Conservation (phyloP, 305 asterid species). For the Fraxinus floribunda region DNA sequence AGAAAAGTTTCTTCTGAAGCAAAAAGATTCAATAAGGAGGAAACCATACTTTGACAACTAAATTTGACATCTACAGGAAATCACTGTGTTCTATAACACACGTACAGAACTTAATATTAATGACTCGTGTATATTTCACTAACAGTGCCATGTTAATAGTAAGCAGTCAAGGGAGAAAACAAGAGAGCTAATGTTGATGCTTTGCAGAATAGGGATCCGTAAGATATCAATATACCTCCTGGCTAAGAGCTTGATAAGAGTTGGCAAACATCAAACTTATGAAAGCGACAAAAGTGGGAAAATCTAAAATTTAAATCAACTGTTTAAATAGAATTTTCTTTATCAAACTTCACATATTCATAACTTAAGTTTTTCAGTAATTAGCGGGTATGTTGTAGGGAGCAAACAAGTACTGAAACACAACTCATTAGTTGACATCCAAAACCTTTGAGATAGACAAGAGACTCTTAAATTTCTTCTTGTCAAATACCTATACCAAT, state of each 20-base stretch:
- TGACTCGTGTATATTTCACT: not conserved
- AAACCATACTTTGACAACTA: not conserved
- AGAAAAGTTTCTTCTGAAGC: conserved; percentile 10
- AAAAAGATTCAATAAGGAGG: not conserved
- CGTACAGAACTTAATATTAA: not conserved
- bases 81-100: not conserved
- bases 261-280: not conserved
- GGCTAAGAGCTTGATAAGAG: conserved; percentile 12
- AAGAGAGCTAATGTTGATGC: not conserved
- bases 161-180: conserved; percentile 3
- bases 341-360: not conserved
- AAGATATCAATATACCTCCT: not conserved
- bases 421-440: not conserved
- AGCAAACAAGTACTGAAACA: not conserved
- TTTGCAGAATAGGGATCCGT: not conserved
- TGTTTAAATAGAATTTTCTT: conserved; percentile 3
- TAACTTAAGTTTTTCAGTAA: not conserved
- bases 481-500: not conserved
- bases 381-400: not conserved
- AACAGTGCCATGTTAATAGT: not conserved
- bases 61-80: not conserved
- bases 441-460: not conserved
- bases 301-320: conserved; percentile 8
- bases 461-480: not conserved
- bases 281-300: conserved; percentile 9